These are phyloP conservation scores for Aureobasidium musti DNA, from an alignment of 2,329 filamentous ascomycete species.

Conservation along the genomic window DNA sequence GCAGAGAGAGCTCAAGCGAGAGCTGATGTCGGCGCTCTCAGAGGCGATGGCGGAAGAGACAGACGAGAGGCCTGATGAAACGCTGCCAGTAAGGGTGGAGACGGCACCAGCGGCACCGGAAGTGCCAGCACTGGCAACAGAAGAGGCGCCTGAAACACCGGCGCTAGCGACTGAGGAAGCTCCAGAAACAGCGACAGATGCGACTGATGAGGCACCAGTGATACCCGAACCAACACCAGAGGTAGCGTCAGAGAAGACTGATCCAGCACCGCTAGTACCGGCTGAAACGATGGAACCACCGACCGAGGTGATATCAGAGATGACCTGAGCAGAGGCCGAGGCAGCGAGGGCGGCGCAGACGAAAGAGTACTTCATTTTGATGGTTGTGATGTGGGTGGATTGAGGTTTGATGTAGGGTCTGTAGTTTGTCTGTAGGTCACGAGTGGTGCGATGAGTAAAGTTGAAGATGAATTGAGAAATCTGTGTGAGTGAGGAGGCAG, in stretches of 20 bases:
- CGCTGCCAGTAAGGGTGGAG: background rate
- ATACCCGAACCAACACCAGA: constrained; percentile 12
- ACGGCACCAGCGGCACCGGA: constrained; percentile 9
- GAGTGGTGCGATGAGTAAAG: background rate
- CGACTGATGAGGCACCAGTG: constrained; percentile 21
- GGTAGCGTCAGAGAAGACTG: constrained; percentile 7
- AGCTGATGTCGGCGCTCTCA: background rate
- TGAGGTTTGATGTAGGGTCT: constrained; percentile 5
- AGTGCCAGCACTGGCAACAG: background rate
- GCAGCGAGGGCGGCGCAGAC: constrained; percentile 25
- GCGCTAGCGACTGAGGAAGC: constrained; percentile 18
- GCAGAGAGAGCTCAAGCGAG: constrained; percentile 19
- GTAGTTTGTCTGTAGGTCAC: constrained; percentile 4
- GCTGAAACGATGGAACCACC: constrained; percentile 13
- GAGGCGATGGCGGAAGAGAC: constrained; percentile 15
- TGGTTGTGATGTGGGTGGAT: constrained; percentile 15
- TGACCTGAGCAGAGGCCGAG: constrained; percentile 16
- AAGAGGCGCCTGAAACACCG: constrained; percentile 15
- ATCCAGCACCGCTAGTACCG: constrained; percentile 13
- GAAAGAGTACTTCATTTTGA: constrained; percentile 27
- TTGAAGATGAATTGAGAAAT: background rate
- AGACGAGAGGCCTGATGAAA: background rate
- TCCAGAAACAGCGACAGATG: background rate
- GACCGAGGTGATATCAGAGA: constrained; percentile 15
- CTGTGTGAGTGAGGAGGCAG: background rate